Evolutionary conservation across 495 filamentous ascomycete genomes (phyloP).

Genomic region (Talaromyces ruber): DNA sequence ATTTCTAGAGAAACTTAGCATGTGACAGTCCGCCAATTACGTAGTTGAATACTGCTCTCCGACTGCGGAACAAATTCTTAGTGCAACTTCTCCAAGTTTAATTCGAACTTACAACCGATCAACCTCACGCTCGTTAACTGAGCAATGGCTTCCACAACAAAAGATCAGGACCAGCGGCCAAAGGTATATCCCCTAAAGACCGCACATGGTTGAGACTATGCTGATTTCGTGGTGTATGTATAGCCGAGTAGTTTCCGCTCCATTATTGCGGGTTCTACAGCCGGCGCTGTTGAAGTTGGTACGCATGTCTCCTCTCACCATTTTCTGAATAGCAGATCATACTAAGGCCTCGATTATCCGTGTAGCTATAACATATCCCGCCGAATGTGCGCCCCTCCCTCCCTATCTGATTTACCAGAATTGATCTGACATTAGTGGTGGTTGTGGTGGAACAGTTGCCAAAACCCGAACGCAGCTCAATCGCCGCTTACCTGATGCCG

Average conservation of each 20-base stretch:
- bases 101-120: not conserved
- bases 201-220: not conserved
- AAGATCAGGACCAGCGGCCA: slow-evolving; percentile 29
- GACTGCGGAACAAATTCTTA: slow-evolving; percentile 1
- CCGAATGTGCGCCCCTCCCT: slow-evolving; percentile 61
- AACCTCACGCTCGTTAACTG: not conserved
- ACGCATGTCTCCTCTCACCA: slow-evolving; percentile 5
- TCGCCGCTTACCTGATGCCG: slow-evolving; percentile 62
- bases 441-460: slow-evolving; percentile 52
- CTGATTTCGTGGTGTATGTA: slow-evolving; percentile 26
- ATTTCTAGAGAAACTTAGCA: not conserved
- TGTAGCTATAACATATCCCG: slow-evolving; percentile 92
- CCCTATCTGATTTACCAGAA: not conserved
- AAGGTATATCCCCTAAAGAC: slow-evolving; percentile 28
- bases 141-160: slow-evolving; percentile 27
- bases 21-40: not conserved
- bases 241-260: slow-evolving; percentile 76
- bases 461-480: slow-evolving; percentile 96
- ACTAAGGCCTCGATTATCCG: not conserved
- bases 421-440: not conserved
- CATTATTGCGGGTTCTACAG: slow-evolving; percentile 79
- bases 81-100: not conserved
- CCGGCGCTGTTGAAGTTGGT: slow-evolving; percentile 95
- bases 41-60: not conserved
- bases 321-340: not conserved